A percentile compares a stretch with the other conserved stretches of the same genome.
Conservation (phyloP, 2,329 filamentous ascomycete genomes). For the Alternaria sp. region DNA sequence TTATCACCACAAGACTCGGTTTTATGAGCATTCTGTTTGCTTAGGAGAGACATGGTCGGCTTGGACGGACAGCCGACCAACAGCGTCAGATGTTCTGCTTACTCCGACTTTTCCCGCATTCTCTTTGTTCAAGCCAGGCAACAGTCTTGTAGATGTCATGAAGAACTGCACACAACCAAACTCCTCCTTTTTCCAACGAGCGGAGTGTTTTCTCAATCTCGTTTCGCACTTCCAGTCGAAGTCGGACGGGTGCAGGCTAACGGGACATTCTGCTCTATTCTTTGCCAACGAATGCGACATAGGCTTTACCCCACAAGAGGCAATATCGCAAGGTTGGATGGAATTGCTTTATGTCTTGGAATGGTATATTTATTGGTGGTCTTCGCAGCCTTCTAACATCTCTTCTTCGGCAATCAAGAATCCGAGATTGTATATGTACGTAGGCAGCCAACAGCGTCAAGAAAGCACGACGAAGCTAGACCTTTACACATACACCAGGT, state of each 20-base stretch:
- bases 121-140: not conserved
- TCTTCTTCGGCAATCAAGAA: not conserved
- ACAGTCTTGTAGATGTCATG: not conserved
- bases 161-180: not conserved
- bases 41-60: not conserved
- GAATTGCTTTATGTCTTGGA: not conserved
- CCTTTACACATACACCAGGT: not conserved
- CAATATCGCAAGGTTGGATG: accelerated
- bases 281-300: not conserved
- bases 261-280: not conserved
- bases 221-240: not conserved
- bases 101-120: slow-evolving; percentile 3
- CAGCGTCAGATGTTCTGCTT: not conserved
- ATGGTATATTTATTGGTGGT: accelerated
- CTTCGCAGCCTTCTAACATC: accelerated
- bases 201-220: not conserved
- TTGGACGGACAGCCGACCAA: not conserved
- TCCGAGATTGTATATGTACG: not conserved
- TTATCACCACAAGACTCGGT: not conserved
- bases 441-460: not conserved
- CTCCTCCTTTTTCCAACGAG: not conserved
- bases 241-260: not conserved
- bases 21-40: not conserved
- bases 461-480: not conserved
- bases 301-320: not conserved